Evolutionary conservation across 169 alveolate species (phyloP).

Genomic region (Plasmodium coatneyi): DNA sequence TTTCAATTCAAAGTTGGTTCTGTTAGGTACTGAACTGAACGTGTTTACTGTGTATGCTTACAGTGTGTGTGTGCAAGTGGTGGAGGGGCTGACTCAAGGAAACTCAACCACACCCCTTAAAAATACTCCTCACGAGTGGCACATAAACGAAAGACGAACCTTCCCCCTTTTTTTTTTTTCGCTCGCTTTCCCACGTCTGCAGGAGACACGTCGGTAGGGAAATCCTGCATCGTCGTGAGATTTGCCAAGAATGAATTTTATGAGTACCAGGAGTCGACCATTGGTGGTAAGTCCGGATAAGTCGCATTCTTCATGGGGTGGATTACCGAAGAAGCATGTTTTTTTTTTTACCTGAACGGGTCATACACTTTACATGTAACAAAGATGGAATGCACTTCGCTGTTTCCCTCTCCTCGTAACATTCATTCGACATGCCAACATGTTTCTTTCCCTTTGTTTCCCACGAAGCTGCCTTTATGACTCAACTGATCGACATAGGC

Average conservation of each 20-base stretch:
- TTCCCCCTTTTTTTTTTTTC: not conserved
- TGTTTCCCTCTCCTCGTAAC: not conserved
- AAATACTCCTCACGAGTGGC: not conserved
- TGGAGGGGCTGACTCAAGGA: not conserved
- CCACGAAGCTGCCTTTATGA: conserved; percentile 90
- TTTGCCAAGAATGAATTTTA: conserved; percentile 88
- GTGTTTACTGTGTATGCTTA: not conserved
- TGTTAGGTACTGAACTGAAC: conserved; percentile 32
- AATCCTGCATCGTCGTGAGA: conserved; percentile 90
- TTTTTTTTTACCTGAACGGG: not conserved
- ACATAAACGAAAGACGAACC: not conserved
- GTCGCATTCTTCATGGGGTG: not conserved
- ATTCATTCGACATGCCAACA: not conserved
- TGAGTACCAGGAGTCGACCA: conserved; percentile 92
- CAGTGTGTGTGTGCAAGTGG: not conserved
- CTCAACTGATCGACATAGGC: conserved; percentile 88
- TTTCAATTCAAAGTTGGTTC: conserved; percentile 65
- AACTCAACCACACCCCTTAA: not conserved
- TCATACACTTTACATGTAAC: not conserved
- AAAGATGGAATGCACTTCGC: not conserved
- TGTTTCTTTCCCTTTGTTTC: not conserved
- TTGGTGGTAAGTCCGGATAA: conserved; percentile 83
- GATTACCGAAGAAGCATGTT: not conserved
- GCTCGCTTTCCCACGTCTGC: conserved; percentile 77
- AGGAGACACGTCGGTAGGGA: conserved; percentile 95